Percentiles rank a stretch among this genome's conserved stretches.
Evolutionary conservation across 2,329 filamentous ascomycete species (phyloP).

Genomic region (Lecanoromycetidae sp.): DNA sequence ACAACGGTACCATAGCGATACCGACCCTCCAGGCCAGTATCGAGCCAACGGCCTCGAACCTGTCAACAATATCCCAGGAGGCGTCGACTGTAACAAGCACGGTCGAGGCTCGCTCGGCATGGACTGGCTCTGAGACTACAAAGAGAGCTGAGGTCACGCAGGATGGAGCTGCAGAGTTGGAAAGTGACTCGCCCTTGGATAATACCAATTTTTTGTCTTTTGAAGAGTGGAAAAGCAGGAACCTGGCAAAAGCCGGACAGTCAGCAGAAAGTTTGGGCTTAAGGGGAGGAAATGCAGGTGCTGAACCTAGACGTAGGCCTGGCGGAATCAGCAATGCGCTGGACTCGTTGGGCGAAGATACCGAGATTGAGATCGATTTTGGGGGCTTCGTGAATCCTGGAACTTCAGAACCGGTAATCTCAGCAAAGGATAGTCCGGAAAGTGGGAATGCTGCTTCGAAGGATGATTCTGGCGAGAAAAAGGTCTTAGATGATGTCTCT

Average conservation of each 20-base stretch:
- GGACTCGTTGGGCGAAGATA: slow-evolving; percentile 73
- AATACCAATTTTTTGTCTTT: slow-evolving; percentile 87
- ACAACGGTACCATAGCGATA: not conserved
- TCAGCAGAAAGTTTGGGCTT: slow-evolving; percentile 53
- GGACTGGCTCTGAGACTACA: too few relatives aligned
- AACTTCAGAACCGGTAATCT: slow-evolving; percentile 24
- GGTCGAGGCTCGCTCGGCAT: too few relatives aligned
- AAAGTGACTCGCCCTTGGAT: slow-evolving; percentile 55
- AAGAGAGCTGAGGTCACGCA: not conserved
- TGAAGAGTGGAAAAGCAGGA: slow-evolving; percentile 95
- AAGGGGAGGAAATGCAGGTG: slow-evolving; percentile 36
- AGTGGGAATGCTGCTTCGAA: slow-evolving; percentile 6
- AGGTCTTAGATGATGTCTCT: slow-evolving; percentile 27
- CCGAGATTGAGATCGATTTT: slow-evolving; percentile 69
- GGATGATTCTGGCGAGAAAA: slow-evolving; percentile 18
- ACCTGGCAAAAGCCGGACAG: slow-evolving; percentile 74
- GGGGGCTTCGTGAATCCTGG: slow-evolving; percentile 45
- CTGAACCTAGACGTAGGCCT: slow-evolving; percentile 39
- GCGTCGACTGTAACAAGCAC: not conserved
- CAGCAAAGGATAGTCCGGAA: slow-evolving; percentile 10
- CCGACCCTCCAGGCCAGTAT: not conserved
- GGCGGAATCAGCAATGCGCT: slow-evolving; percentile 54
- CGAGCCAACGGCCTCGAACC: not conserved
- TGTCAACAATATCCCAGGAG: not conserved
- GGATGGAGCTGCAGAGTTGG: slow-evolving; percentile 22